A percentile compares a stretch with the other conserved stretches of the same genome.
These are phyloP conservation scores for Albugo candida DNA, from an alignment of 352 stramenopile genomes.

Conservation along the genomic window DNA sequence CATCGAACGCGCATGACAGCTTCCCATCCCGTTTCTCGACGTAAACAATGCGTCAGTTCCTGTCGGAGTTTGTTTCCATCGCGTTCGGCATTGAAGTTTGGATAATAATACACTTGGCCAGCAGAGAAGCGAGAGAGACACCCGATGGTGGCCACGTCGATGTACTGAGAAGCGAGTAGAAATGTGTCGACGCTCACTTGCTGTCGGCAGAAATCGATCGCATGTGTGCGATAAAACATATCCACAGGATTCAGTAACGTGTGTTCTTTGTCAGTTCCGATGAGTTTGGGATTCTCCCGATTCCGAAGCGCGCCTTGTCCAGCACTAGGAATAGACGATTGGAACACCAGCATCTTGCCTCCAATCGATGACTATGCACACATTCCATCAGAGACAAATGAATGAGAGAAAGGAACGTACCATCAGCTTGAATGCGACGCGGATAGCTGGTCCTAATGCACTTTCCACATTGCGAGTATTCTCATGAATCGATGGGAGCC, in stretches of 20 bases:
- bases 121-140: conserved; percentile 90
- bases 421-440: conserved; percentile 95
- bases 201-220: conserved; percentile 93
- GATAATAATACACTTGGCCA: conserved; percentile 95
- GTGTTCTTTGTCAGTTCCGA: conserved; percentile 80
- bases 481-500: conserved; percentile 81
- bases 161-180: conserved; percentile 90
- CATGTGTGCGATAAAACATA: conserved; percentile 80
- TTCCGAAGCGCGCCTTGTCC: conserved; percentile 65
- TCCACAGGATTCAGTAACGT: conserved; percentile 78
- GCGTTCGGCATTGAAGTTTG: conserved; percentile 77
- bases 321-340: conserved; percentile 59
- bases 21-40: conserved; percentile 87
- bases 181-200: conserved; percentile 99
- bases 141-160: conserved; percentile 90
- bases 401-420: conserved; percentile 33
- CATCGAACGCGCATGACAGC: conserved; percentile 94
- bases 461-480: conserved; percentile 61
- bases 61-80: conserved; percentile 88
- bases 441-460: conserved; percentile 72
- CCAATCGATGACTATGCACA: conserved; percentile 46
- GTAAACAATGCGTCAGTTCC: conserved; percentile 85
- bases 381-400: conserved; percentile 16
- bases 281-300: conserved; percentile 57
- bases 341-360: conserved; percentile 80